These are phyloP conservation scores for Populus trichocarpa DNA, from an alignment of 441 rosid species.

Conservation along the genomic window DNA sequence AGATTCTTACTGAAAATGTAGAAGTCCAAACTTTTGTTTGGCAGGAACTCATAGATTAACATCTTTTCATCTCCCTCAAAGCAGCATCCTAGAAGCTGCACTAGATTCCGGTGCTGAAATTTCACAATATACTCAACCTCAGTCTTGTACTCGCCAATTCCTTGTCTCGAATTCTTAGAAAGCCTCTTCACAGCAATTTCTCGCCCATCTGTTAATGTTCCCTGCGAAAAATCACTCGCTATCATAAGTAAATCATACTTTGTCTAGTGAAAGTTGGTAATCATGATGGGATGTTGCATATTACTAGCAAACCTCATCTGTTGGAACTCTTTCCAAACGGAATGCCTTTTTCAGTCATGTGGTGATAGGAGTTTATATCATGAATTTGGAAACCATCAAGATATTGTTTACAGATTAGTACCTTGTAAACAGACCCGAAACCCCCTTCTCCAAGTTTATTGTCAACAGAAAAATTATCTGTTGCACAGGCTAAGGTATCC, in stretches of 20 bases:
- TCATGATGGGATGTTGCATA: not conserved
- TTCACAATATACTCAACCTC: too few species aligned
- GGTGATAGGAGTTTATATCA: not conserved
- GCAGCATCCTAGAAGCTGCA: too few species aligned
- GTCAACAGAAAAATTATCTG: constrained; percentile 29
- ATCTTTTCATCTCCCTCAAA: too few species aligned
- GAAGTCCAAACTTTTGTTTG: too few species aligned
- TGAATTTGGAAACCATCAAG: not conserved
- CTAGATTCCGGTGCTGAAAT: too few species aligned
- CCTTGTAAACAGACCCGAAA: constrained; percentile 82
- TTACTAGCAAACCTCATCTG: not conserved
- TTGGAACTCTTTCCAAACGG: not conserved
- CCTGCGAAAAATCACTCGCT: constrained; percentile 27
- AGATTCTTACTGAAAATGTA: constrained; percentile 30
- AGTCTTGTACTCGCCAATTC: too few species aligned
- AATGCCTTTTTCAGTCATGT: not conserved
- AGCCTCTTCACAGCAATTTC: too few species aligned
- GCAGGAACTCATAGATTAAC: too few species aligned
- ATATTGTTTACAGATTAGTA: constrained; percentile 14
- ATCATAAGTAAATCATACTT: not conserved
- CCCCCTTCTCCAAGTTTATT: constrained; percentile 74
- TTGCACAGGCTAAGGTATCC: constrained; percentile 49
- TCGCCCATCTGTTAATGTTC: constrained; percentile 6
- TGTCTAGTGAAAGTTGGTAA: not conserved
- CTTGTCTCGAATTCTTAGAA: too few species aligned